These are phyloP conservation scores for Penicillium atrosanguineum DNA, from an alignment of 495 filamentous ascomycete species.

Conservation along the genomic window DNA sequence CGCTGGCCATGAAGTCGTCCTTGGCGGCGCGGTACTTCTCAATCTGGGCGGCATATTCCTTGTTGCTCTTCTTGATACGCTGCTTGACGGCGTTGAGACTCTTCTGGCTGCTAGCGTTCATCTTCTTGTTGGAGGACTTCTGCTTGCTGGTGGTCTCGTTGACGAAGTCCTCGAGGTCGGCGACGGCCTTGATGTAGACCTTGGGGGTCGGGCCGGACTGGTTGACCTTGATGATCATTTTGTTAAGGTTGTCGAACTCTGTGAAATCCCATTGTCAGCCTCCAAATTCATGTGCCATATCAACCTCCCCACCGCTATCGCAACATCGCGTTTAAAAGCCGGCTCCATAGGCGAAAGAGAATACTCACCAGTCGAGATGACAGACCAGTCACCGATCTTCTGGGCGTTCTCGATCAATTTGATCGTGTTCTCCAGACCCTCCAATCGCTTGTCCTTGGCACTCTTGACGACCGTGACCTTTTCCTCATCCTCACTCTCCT, in stretches of 20 bases:
- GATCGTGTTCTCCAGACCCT: constrained; percentile 88
- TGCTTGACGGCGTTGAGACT: constrained; percentile 96
- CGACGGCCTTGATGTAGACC: constrained; percentile 85
- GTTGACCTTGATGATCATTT: constrained; percentile 75
- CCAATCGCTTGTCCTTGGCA: constrained; percentile 93
- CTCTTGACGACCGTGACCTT: constrained; percentile 84
- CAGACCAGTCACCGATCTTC: constrained; percentile 96
- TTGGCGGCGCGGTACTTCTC: constrained; percentile 83
- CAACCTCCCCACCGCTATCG: neutral
- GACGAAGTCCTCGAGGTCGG: constrained; percentile 93
- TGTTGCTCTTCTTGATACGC: constrained; percentile 96
- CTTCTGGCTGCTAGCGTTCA: constrained; percentile 94
- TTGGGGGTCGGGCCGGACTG: constrained; percentile 78
- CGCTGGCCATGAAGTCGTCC: constrained; percentile 82
- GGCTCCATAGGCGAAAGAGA: neutral
- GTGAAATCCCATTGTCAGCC: constrained; percentile 20
- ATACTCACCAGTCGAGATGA: constrained; percentile 78
- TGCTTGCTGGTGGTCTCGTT: constrained; percentile 91
- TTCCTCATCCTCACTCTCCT: constrained; percentile 81
- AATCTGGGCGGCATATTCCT: constrained; percentile 83
- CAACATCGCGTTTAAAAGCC: neutral
- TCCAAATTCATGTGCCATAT: neutral
- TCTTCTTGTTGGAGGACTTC: constrained; percentile 95
- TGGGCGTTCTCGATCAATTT: constrained; percentile 90
- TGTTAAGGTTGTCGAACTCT: constrained; percentile 98